A percentile compares a stretch with the other conserved stretches of the same genome.
Evolutionary conservation across 495 filamentous ascomycete genomes (phyloP).

Genomic region (Penicillium egyptiacum): DNA sequence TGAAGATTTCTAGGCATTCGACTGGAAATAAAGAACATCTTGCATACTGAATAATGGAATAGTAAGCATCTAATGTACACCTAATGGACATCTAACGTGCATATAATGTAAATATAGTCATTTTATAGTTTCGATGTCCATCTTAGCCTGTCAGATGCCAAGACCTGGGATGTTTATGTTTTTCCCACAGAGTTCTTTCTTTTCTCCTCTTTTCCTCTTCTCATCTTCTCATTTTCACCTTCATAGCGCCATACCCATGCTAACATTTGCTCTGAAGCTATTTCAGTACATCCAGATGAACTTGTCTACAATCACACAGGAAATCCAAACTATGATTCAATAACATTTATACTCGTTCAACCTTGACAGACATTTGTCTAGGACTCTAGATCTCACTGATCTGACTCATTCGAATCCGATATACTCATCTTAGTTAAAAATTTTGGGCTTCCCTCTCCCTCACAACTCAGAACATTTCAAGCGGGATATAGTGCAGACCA

Average conservation of each 20-base stretch:
- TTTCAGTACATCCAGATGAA: conserved; percentile 26
- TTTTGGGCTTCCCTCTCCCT: neutral
- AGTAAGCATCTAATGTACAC: too few relatives aligned
- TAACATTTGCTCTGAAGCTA: neutral
- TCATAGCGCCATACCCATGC: neutral
- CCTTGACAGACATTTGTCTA: neutral
- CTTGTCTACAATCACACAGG: conserved; percentile 9
- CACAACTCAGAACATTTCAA: neutral
- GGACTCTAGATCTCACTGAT: conserved; percentile 1
- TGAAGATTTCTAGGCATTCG: conserved; percentile 28
- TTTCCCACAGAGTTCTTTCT: neutral
- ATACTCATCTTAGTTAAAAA: neutral
- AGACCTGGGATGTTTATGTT: neutral
- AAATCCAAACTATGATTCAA: conserved; percentile 41
- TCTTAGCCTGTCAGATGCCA: neutral
- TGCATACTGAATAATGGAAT: neutral
- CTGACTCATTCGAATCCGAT: neutral
- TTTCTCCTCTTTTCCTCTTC: neutral
- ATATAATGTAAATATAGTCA: too few relatives aligned
- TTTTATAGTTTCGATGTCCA: too few relatives aligned
- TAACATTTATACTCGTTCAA: conserved; percentile 34
- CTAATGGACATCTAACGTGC: too few relatives aligned
- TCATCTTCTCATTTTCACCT: neutral
- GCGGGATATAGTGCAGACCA: conserved; percentile 6
- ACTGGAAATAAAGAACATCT: neutral